phyloP scores from a whole-genome alignment of 1,139 yeast species.

The Pichia cactophila region DNA sequence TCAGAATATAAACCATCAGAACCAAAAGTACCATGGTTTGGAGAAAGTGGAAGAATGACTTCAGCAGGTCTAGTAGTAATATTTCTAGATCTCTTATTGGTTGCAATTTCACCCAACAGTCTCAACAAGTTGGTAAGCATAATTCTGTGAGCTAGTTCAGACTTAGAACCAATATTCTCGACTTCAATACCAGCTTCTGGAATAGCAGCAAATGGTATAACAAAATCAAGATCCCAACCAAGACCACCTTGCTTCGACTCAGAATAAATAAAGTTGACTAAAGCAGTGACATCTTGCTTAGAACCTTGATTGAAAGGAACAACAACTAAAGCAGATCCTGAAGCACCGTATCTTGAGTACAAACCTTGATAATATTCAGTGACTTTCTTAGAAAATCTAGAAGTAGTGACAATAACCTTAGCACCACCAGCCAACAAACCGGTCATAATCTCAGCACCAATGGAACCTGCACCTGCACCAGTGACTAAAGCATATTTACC shows the following conservation, averaged over 20 bases:
- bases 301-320: conserved; percentile 99
- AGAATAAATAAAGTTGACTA: conserved; percentile 78
- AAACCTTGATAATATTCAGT: conserved; percentile 93
- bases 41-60: conserved; percentile 91
- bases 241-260: conserved; percentile 81
- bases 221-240: conserved; percentile 96
- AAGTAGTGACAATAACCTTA: conserved; percentile 90
- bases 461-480: conserved; percentile 98
- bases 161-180: conserved; percentile 85
- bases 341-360: conserved; percentile 87
- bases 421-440: conserved; percentile 98
- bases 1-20: conserved; percentile 97
- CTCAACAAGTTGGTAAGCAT: conserved; percentile 95
- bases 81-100: conserved; percentile 63
- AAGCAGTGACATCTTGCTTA: conserved; percentile 82
- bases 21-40: conserved; percentile 98
- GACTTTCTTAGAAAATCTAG: conserved; percentile 88
- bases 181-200: conserved; percentile 97
- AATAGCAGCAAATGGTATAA: conserved; percentile 96
- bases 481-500: conserved; percentile 86
- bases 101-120: conserved; percentile 82
- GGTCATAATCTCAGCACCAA: conserved; percentile 94
- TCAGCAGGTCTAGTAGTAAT: conserved; percentile 97
- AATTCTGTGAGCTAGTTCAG: conserved; percentile 96
- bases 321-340: conserved; percentile 85